Evolutionary conservation across 306 rosid species (phyloP), one percentile per base, ranked within the genome.

Genomic region (Quercus engelmannii): DNA sequence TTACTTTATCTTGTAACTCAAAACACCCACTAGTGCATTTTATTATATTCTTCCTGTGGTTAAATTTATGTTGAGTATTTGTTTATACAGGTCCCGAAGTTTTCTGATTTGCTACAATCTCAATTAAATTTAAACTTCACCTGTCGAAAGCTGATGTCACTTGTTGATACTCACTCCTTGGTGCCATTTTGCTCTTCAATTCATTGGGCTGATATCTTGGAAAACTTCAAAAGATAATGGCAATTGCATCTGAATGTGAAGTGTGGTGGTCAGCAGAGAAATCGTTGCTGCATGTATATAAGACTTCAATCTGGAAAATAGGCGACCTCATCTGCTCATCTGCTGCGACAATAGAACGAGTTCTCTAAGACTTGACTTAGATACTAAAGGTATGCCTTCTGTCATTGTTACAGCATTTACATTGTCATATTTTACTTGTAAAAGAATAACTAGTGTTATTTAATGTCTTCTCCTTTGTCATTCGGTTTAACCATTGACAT

Each of bases 221-320:
- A 69, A 69, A 69, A n/a, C 74, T 20, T 69, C 30, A 17, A 20
- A 69, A 69, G 74, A 30, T 20, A 21, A 43, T 69, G 55, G 55
- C 9, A 12, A 13, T 69, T 13, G 55, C 33, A 12, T 69, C 31
- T 38, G 55, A 69, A 69, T 43, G 56, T 69, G 72, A 87, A 77
- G 87, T 94, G 33, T 94, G 97, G 97, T 93, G 97, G 55, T 91
- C 90, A 75, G 97, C 95, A 14, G 97, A 92, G 76, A 97, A 94
- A 75, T 94, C 97, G 9, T 88, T 93, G 57, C 89, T 94, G 78
- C 97, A 95, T 10, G 97, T 92, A 64, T 86, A 89, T 73, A 97
- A 94, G 69, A 92, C 95, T 76, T 87, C 93, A 65, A 76, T 94
- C 69, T 97, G 98, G 78, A 94, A 92, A 83, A 69, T 69, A n/a